Evolutionary conservation across 139 green algal species (phyloP), one percentile per base, ranked within the genome.

Genomic region (Eudorina sp.): DNA sequence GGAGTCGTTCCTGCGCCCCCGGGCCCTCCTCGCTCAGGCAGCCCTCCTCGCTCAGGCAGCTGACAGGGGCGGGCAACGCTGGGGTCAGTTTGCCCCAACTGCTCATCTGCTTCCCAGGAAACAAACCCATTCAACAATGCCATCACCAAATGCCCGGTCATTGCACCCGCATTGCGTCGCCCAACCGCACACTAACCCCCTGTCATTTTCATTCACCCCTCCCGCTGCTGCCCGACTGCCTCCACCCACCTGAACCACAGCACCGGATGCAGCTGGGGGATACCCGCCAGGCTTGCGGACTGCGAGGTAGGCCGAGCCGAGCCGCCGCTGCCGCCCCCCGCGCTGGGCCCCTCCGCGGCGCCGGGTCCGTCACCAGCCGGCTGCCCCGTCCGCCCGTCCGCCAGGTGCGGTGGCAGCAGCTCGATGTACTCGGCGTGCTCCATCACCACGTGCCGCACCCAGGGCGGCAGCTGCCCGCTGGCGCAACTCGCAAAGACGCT

Each of bases 161-260:
- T n/a, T n/a, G n/a, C n/a, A n/a, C n/a, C n/a, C n/a, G n/a, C n/a
- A n/a, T n/a, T n/a, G n/a, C n/a, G n/a, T n/a, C n/a, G n/a, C n/a
- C n/a, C n/a, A n/a, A n/a, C n/a, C n/a, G n/a, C n/a, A n/a, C n/a
- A n/a, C n/a, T n/a, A n/a, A n/a, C n/a, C n/a, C n/a, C n/a, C n/a
- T n/a, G n/a, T n/a, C n/a, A n/a, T n/a, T n/a, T n/a, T n/a, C n/a
- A n/a, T n/a, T n/a, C n/a, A n/a, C n/a, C n/a, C n/a, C n/a, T n/a
- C n/a, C n/a, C n/a, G n/a, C n/a, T n/a, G n/a, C n/a, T n/a, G n/a
- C n/a, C n/a, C n/a, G n/a, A n/a, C n/a, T n/a, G 51, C 51, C 51
- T 18, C 23, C 38, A 36, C 53, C 55, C 78, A 85, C 78, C 78
- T 85, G 78, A 72, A 85, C 78, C 78, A 85, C 36, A 85, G 2